Conservation (phyloP, 1,284 basidiomycete species). For the Takashimella koratensis region DNA sequence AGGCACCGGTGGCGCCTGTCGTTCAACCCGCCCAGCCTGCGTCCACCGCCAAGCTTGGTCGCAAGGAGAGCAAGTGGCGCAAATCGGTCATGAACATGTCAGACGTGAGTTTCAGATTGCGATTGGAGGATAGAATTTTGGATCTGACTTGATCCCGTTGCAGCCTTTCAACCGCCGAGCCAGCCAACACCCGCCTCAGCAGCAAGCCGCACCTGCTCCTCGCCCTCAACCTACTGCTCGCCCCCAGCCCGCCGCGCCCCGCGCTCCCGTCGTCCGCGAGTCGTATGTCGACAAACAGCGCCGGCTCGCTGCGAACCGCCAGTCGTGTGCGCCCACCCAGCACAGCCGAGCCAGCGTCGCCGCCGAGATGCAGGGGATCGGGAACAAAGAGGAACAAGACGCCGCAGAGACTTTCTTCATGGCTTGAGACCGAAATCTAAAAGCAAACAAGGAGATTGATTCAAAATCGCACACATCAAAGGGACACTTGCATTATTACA, state of each 20-base stretch:
- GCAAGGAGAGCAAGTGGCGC: conserved; percentile 34
- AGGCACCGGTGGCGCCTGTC: conserved; percentile 9
- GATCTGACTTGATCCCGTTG: neutral
- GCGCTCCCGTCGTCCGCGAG: conserved; percentile 18
- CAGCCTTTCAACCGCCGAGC: neutral
- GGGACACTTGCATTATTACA: too few species aligned
- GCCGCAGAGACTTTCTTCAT: conserved; percentile 45
- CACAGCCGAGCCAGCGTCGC: conserved; percentile 31
- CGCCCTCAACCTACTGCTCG: neutral
- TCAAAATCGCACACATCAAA: too few species aligned
- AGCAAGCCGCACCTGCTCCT: neutral
- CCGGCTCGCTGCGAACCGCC: conserved; percentile 23
- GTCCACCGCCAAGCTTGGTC: conserved; percentile 12
- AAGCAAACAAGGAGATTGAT: too few species aligned
- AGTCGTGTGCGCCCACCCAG: conserved; percentile 27
- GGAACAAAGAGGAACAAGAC: conserved; percentile 37
- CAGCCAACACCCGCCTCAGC: neutral
- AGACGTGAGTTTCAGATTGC: conserved; percentile 18
- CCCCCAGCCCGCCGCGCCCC: neutral
- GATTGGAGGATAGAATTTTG: neutral
- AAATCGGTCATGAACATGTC: conserved; percentile 30
- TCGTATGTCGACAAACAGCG: conserved; percentile 29
- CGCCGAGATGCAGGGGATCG: conserved; percentile 27
- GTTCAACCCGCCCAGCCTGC: neutral
- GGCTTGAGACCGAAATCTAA: conserved; percentile 21